Evolutionary conservation across 2,329 filamentous ascomycete genomes (phyloP).

Genomic region (Diatrype stigma): DNA sequence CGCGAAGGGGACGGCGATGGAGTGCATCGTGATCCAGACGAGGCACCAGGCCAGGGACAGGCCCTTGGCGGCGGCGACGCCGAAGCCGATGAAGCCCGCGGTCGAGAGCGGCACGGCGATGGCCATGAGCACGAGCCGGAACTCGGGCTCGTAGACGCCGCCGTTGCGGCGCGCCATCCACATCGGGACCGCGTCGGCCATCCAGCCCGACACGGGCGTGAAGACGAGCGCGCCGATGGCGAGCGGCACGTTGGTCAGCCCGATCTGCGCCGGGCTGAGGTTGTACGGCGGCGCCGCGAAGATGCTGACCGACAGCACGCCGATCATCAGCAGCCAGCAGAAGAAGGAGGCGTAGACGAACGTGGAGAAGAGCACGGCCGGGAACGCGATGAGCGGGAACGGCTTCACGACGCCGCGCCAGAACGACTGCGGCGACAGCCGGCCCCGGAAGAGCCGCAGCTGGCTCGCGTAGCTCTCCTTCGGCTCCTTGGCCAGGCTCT

Average conservation of each 20-base stretch:
- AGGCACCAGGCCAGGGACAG: constrained; percentile 16
- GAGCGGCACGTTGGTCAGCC: constrained; percentile 19
- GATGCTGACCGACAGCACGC: constrained; percentile 18
- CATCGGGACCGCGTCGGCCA: constrained; percentile 19
- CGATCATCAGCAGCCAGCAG: constrained; percentile 21
- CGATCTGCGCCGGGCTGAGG: constrained; percentile 17
- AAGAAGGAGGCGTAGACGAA: constrained; percentile 22
- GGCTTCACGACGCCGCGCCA: constrained; percentile 22
- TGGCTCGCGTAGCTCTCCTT: constrained; percentile 18
- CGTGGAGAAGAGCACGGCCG: constrained; percentile 21
- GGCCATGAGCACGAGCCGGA: constrained; percentile 19
- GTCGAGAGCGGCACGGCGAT: constrained; percentile 17
- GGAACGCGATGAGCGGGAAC: constrained; percentile 23
- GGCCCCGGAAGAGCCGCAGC: constrained; percentile 21
- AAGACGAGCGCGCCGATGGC: constrained; percentile 17
- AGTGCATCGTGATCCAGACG: constrained; percentile 21
- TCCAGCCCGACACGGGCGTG: constrained; percentile 19
- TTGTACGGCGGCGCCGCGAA: constrained; percentile 19
- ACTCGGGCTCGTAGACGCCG: constrained; percentile 20
- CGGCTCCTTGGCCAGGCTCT: constrained; percentile 7
- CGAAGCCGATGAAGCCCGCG: constrained; percentile 19
- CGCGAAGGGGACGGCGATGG: constrained; percentile 19
- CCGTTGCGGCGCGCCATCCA: constrained; percentile 20
- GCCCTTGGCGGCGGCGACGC: constrained; percentile 8
- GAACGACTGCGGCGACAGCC: constrained; percentile 22